Conservation (phyloP, 2,329 filamentous ascomycete species). For the Colletotrichum karsti region DNA sequence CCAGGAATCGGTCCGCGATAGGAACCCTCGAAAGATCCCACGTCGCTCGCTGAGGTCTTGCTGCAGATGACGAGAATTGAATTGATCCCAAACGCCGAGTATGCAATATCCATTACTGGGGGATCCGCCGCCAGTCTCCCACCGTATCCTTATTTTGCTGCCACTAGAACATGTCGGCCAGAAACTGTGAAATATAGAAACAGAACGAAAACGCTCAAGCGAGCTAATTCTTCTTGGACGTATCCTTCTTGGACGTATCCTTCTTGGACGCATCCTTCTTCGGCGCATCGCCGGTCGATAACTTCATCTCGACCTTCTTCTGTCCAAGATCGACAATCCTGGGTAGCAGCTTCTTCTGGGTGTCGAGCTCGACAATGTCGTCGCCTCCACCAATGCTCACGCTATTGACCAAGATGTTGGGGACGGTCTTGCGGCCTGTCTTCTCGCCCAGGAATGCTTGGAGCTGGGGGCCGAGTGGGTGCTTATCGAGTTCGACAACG, state of each 20-base stretch:
- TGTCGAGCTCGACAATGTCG: conserved; percentile 79
- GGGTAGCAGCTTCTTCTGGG: conserved; percentile 70
- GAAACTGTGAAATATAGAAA: conserved; percentile 4
- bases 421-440: conserved; percentile 87
- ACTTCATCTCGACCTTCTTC: conserved; percentile 66
- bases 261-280: neutral
- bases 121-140: conserved; percentile 7
- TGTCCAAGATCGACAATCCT: conserved; percentile 80
- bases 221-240: conserved; percentile 14
- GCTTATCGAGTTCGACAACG: conserved; percentile 89
- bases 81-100: conserved; percentile 25
- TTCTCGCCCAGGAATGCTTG: conserved; percentile 76
- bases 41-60: neutral
- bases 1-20: neutral
- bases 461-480: conserved; percentile 76
- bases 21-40: neutral
- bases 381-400: conserved; percentile 91
- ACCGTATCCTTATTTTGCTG: conserved; percentile 1
- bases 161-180: neutral
- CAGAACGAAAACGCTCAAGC: neutral
- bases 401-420: conserved; percentile 89
- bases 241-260: too few species aligned
- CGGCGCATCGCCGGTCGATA: conserved; percentile 42
- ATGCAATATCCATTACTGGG: conserved; percentile 25
- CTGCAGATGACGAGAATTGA: neutral